Percentiles rank a stretch among this genome's conserved stretches.
phyloP scores from a whole-genome alignment of 2,329 filamentous ascomycete species.

The Colletotrichum scovillei region DNA sequence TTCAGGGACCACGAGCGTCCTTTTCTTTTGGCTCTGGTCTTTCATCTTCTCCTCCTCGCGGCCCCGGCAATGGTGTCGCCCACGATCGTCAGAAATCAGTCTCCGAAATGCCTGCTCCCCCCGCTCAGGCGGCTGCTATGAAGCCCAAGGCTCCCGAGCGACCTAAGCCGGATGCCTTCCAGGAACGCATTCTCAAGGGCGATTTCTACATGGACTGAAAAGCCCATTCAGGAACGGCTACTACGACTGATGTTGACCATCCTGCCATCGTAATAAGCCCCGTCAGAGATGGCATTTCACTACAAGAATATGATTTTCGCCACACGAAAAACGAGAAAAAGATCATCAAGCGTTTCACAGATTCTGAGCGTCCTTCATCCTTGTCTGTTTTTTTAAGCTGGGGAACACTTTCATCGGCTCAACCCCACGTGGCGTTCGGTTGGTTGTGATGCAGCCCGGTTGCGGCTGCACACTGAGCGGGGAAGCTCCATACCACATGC shows the following conservation, averaged over 20 bases:
- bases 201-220: constrained; percentile 96
- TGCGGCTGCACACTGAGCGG: constrained; percentile 14
- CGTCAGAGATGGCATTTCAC: not conserved
- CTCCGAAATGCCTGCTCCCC: constrained; percentile 70
- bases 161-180: constrained; percentile 90
- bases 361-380: not conserved
- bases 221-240: not conserved
- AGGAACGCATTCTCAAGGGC: constrained; percentile 96
- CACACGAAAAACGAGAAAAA: constrained; percentile 24
- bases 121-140: constrained; percentile 59
- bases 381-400: constrained; percentile 9
- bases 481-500: constrained; percentile 18
- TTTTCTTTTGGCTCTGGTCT: constrained; percentile 66
- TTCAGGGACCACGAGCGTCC: constrained; percentile 66
- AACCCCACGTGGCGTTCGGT: constrained; percentile 28
- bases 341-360: constrained; percentile 25
- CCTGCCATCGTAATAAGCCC: not conserved
- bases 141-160: constrained; percentile 60
- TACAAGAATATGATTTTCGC: not conserved
- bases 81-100: constrained; percentile 80
- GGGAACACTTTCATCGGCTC: constrained; percentile 8
- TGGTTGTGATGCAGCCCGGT: constrained; percentile 11
- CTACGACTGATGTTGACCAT: not conserved
- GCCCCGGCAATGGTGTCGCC: constrained; percentile 44
- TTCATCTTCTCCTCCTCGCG: constrained; percentile 56